Base-by-base conservation (phyloP, 345 rosid genomes). In the Erodium maritimum region DNA sequence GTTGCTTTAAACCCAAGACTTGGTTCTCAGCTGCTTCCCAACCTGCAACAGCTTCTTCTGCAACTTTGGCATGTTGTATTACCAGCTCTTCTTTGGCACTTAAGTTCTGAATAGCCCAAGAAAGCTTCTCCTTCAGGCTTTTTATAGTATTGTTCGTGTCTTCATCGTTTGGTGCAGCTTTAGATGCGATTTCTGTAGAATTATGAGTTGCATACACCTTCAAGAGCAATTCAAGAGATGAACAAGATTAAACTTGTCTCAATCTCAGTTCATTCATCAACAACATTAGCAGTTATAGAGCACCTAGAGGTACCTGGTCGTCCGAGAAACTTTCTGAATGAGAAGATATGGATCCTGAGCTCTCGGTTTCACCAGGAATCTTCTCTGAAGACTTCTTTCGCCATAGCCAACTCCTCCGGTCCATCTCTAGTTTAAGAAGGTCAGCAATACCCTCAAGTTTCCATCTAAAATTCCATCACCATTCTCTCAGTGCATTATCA, bases 11-110 rank as follows among this genome's bases (percentile, higher is more conserved):
- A 70, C 57, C 76, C 25, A 45, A 63, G 19, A 83, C 89, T 72
- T 93, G 95, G 16, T 75, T 82, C 77, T 93, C 96, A n/a, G 99
- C 91, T 69, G 83, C 89, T 65, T 93, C 99, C 99, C 99, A 91
- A 13, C 98, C 99, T 58, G 91, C 67, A 50, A 93, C 88, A 59
- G 99, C 99, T 79, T 93, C 99, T 69, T 93, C 99, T 50, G 99
- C 95, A 61, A 93, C 99, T 75, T 80, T 89, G 48, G 91, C 73
- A 67, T 93, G 99, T 68, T 93, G 95, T 69, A 80, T 86, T 0
- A 86, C 90, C 72, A 87, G 72, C 57, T 89, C 91, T 58, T 93
- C 96, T 74, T 89, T 85, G 67, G 87, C 77, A 67, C 78, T 82
- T 42, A 87, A 74, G 59, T 83, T 80, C 19, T 77, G 70, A 61